A percentile compares a stretch with the other conserved stretches of the same genome.
Conservation (phyloP, 2,329 filamentous ascomycete genomes). For the Verticillium nubilum region DNA sequence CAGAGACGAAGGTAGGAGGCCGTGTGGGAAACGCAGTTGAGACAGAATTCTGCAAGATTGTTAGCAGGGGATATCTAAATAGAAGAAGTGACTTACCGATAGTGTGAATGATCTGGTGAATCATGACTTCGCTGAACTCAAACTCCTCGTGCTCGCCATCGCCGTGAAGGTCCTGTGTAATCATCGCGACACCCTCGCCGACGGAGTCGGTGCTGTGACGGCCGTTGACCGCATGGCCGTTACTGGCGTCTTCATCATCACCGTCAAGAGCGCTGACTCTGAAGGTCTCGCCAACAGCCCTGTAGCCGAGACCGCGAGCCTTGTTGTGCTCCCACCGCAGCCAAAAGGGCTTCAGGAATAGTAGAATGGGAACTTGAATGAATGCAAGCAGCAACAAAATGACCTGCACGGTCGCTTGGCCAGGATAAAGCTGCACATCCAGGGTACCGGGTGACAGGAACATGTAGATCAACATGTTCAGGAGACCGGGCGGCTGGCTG, state of each 20-base stretch:
- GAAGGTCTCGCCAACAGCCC: constrained; percentile 83
- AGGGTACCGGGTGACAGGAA: constrained; percentile 79
- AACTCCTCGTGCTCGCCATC: constrained; percentile 90
- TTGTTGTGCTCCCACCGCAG: constrained; percentile 90
- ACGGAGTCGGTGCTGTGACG: constrained; percentile 53
- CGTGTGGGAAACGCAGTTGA: constrained; percentile 98
- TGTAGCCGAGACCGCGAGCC: constrained; percentile 82
- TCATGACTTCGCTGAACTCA: constrained; percentile 96
- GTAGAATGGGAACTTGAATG: constrained; percentile 78
- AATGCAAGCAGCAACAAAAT: constrained; percentile 77
- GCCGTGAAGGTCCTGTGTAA: constrained; percentile 73
- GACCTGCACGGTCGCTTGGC: constrained; percentile 72
- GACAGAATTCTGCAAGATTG: constrained; percentile 72
- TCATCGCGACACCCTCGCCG: constrained; percentile 79
- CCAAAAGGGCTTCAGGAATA: constrained; percentile 95
- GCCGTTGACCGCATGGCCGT: constrained; percentile 60
- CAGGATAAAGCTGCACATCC: constrained; percentile 69
- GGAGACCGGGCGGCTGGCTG: constrained; percentile 71
- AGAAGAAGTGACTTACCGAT: constrained; percentile 62
- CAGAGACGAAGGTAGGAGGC: constrained; percentile 98
- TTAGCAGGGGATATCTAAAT: constrained; percentile 20
- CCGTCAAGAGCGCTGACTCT: constrained; percentile 86
- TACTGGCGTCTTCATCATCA: constrained; percentile 62
- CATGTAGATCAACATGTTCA: constrained; percentile 99
- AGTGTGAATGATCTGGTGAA: constrained; percentile 97